These are phyloP conservation scores for Candolleomyces eurysporus DNA, from an alignment of 768 basidiomycete genomes.

Conservation along the genomic window DNA sequence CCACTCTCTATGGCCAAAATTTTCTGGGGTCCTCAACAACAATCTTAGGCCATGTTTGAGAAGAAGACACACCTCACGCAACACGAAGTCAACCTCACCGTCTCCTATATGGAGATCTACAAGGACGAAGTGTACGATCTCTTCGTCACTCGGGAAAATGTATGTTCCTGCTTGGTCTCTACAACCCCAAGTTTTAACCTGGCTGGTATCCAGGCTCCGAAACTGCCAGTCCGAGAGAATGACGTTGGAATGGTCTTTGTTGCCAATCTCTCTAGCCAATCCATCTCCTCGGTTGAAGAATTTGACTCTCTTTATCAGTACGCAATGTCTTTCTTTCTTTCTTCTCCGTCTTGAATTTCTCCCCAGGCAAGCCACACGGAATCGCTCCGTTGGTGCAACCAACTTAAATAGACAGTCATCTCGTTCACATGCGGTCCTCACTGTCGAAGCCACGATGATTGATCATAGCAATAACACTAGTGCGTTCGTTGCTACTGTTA, in stretches of 20 bases:
- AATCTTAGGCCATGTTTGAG: slow-evolving; percentile 53
- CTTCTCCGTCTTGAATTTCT: neutral
- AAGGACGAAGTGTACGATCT: slow-evolving; percentile 91
- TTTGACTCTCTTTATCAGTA: slow-evolving; percentile 49
- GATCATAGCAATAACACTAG: slow-evolving; percentile 55
- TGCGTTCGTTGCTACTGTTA: slow-evolving; percentile 25
- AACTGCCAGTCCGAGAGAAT: slow-evolving; percentile 54
- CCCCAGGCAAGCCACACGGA: slow-evolving; percentile 65
- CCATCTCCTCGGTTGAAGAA: slow-evolving; percentile 39
- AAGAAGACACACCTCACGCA: slow-evolving; percentile 38
- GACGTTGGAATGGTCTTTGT: slow-evolving; percentile 54
- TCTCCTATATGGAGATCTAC: slow-evolving; percentile 90
- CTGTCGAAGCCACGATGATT: slow-evolving; percentile 62
- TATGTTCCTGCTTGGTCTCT: slow-evolving; percentile 27
- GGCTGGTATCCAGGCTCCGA: slow-evolving; percentile 37
- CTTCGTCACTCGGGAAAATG: slow-evolving; percentile 68
- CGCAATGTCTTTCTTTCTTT: slow-evolving; percentile 11
- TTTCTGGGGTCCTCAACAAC: neutral
- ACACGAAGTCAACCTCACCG: slow-evolving; percentile 45
- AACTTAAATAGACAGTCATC: slow-evolving; percentile 84
- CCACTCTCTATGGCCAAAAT: neutral
- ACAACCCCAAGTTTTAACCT: neutral
- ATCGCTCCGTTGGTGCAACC: slow-evolving; percentile 83
- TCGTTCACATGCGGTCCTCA: slow-evolving; percentile 85
- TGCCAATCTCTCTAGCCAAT: slow-evolving; percentile 45